These are phyloP conservation scores for Phytophthora cryptogea DNA, from an alignment of 352 stramenopile genomes.

Conservation along the genomic window DNA sequence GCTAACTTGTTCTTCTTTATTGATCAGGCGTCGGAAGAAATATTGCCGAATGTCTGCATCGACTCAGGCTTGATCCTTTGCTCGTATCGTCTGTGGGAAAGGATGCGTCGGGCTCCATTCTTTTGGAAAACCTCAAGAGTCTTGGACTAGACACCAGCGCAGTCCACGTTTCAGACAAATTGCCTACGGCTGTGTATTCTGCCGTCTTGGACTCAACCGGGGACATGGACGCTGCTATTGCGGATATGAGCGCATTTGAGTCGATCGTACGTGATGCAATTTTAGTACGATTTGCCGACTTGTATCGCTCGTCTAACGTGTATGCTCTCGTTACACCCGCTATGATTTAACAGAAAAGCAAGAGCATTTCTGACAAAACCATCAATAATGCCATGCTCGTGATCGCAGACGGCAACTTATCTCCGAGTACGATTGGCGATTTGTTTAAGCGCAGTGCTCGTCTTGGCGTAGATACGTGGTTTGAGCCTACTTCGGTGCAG, in stretches of 20 bases:
- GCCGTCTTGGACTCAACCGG: conserved; percentile 75
- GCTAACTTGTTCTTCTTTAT: not conserved
- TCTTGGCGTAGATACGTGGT: conserved; percentile 62
- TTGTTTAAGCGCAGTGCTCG: conserved; percentile 52
- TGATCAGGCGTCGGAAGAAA: conserved; percentile 89
- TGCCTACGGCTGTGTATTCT: conserved; percentile 86
- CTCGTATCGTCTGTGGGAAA: conserved; percentile 85
- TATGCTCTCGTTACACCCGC: not conserved
- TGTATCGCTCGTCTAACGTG: not conserved
- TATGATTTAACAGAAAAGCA: conserved; percentile 40
- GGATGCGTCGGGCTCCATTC: conserved; percentile 68
- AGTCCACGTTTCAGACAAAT: conserved; percentile 51
- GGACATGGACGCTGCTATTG: conserved; percentile 85
- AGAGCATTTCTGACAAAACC: conserved; percentile 42
- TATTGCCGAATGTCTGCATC: conserved; percentile 88
- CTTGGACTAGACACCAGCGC: conserved; percentile 66
- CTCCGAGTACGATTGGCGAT: conserved; percentile 42
- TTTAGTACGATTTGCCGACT: not conserved
- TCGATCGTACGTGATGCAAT: conserved; percentile 52
- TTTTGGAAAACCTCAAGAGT: conserved; percentile 71
- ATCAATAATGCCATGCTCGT: conserved; percentile 62
- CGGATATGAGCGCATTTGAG: conserved; percentile 86
- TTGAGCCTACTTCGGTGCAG: conserved; percentile 86
- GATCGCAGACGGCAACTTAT: conserved; percentile 82
- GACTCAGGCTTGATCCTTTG: conserved; percentile 62